Evolutionary conservation across 148 eudicot species (phyloP).

Genomic region (Diospyros kaki): DNA sequence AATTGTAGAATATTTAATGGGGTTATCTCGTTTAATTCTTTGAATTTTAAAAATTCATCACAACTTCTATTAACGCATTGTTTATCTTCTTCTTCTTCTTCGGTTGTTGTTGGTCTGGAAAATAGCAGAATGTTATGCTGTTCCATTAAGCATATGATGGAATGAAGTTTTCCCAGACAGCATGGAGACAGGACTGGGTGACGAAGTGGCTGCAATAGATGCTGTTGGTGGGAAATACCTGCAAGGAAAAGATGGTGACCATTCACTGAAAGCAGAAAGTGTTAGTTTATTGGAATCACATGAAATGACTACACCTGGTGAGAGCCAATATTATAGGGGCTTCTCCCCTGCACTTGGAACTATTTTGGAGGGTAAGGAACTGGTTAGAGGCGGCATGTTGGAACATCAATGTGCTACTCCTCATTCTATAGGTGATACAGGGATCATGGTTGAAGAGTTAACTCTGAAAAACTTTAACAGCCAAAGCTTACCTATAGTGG

Average conservation of each 20-base stretch:
- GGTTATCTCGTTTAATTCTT: not conserved
- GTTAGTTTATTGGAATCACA: conserved; percentile 31
- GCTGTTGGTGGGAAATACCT: conserved; percentile 29
- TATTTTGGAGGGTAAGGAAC: conserved; percentile 38
- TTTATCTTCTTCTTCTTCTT: too few relatives aligned
- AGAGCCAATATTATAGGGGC: conserved; percentile 33
- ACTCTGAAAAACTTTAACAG: conserved; percentile 38
- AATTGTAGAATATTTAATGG: not conserved
- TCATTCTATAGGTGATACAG: conserved; percentile 34
- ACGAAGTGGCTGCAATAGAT: conserved; percentile 35
- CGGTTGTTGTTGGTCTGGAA: not conserved
- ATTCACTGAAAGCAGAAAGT: conserved; percentile 25
- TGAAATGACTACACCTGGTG: conserved; percentile 39
- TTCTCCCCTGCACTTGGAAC: conserved; percentile 41
- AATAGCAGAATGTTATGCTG: conserved; percentile 1
- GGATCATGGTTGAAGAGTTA: conserved; percentile 65
- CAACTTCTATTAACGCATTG: not conserved
- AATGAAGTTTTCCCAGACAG: conserved; percentile 6
- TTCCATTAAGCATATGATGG: conserved; percentile 14
- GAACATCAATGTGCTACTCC: conserved; percentile 39
- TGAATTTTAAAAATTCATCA: not conserved
- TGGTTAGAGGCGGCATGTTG: conserved; percentile 28
- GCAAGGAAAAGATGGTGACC: conserved; percentile 40
- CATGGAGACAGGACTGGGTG: conserved; percentile 56
- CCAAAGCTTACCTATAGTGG: conserved; percentile 27